Evolutionary conservation across 228 moss, liverwort and hornwort genomes (phyloP), one percentile per base, ranked within the genome.

Genomic region (Sphagnum magellanicum): DNA sequence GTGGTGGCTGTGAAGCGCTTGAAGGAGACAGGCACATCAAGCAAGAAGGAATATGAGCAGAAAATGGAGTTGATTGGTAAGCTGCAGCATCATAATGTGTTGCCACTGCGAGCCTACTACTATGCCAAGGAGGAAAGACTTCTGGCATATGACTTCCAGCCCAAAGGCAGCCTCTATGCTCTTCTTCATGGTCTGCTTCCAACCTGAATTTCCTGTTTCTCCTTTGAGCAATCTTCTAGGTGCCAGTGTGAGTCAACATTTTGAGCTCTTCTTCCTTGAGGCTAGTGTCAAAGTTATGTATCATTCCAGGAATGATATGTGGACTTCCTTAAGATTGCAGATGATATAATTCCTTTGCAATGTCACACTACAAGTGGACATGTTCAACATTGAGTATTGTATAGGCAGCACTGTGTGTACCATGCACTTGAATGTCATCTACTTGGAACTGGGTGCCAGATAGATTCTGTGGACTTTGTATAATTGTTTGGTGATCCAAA

Each of bases 81-180:
- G 67, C 71, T 88, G 16, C 77, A 72, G 51, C 88, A 92, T 63
- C 88, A 88, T 0, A 92, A 92, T 75, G 72, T 90, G 63, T 65
- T 92, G 68, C 86, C 92, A 5, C 71, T 90, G 79, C 77, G 81
- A 13, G 92, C 88, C 12, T 92, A 87, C 62, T 90, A 90, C 72
- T 92, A 82, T 51, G 86, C 92, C 6, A 90, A 89, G 67, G 88
- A 81, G 71, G 90, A 92, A 68, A 92, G 88, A 66, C 79, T 92
- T 69, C 79, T 92, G 5, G 90, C 88, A 6, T 86, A 90, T 16
- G 84, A 88, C 73, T 92, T 78, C 69, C 76, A 85, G 76, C 65
- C 67, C 12, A 86, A 86, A 53, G 86, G 90, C 67, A 92, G 84
- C 76, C 81, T 92, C 50, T 82, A 77, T 51, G 79, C 84, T 4